Base-by-base conservation (phyloP, 1,284 basidiomycete genomes). In the Leccinum variabile region DNA sequence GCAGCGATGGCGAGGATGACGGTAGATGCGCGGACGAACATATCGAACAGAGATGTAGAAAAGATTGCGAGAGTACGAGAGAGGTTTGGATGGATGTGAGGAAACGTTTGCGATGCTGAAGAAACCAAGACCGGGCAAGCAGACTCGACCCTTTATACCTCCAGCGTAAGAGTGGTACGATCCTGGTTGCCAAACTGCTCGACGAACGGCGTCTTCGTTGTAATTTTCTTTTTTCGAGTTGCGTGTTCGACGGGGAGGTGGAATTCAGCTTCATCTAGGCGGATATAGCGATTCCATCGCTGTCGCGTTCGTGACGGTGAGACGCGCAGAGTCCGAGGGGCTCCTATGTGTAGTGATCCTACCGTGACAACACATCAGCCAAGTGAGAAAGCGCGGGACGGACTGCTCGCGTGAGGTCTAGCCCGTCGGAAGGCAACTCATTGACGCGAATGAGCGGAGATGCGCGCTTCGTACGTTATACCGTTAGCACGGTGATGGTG, bases 391-490 rank as follows among this genome's bases (percentile, higher is more conserved):
- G 14, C 4, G 6, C 37, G 11, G 25, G 35, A 25, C 16, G 41
- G 64, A 13, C 59, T 44, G 54, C 35, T 46, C 11, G 18, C 18
- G 18, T 22, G 32, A 18, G 22, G n/a, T 39, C 32, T 56, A 30
- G 33, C 14, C 30, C 39, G 14, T 41, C 39, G 14, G 16, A 14
- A 28, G 25, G 57, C n/a, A 22, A 66, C 28, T 49, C 60, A 28
- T 55, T 22, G 54, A 57, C 39, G 53, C n/a, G 53, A 50, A 49
- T 18, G 52, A 46, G 22, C 61, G 65, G 68, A 66, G 28, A 71
- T 68, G 49, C 6, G 0, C 14, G 22, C 52, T 14, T 41, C 55
- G 49, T 66, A 71, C 69, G 69, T 68, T n/a, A 70, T 67, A 54
- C 60, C 55, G 65, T 35, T 33, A 41, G 56, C 37, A 59, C 52